phyloP scores from a whole-genome alignment of 768 basidiomycete species.

The Rhodocollybia butyracea region DNA sequence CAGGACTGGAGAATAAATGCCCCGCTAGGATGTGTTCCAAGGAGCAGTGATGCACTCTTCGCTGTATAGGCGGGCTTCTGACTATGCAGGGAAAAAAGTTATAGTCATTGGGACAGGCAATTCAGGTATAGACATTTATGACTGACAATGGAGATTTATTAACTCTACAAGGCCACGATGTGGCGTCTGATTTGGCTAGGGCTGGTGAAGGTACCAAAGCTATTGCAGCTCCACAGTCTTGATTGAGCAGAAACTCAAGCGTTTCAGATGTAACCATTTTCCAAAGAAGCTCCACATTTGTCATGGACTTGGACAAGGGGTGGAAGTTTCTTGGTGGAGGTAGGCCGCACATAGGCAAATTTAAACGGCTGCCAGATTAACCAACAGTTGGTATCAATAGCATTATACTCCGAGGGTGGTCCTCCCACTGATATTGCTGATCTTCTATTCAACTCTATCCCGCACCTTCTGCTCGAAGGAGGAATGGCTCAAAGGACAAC shows the following conservation, averaged over 20 bases:
- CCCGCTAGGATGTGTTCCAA: background rate
- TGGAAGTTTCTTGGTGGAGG: slow-evolving; percentile 14
- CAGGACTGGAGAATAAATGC: too few relatives aligned
- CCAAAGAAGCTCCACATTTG: slow-evolving; percentile 52
- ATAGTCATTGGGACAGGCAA: slow-evolving; percentile 49
- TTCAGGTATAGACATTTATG: slow-evolving; percentile 18
- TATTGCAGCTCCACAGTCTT: too few relatives aligned
- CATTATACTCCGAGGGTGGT: slow-evolving; percentile 39
- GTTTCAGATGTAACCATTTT: slow-evolving; percentile 41
- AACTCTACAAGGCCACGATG: background rate
- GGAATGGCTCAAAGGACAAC: slow-evolving; percentile 29
- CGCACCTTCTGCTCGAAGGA: slow-evolving; percentile 23
- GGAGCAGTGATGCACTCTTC: background rate
- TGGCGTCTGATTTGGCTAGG: background rate
- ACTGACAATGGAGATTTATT: too few relatives aligned
- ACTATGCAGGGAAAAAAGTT: slow-evolving; percentile 43
- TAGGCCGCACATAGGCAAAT: slow-evolving; percentile 6
- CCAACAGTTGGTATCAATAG: background rate
- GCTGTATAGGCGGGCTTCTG: slow-evolving; percentile 16
- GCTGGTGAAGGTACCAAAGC: background rate
- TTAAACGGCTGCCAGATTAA: slow-evolving; percentile 4
- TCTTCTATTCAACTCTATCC: slow-evolving; percentile 43
- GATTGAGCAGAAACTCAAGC: background rate
- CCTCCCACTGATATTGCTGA: slow-evolving; percentile 52
- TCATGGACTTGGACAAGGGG: slow-evolving; percentile 37